Percentiles rank a stretch among this genome's conserved stretches.
Conservation (phyloP, 257 asterid species). For the Handroanthus guayacan region DNA sequence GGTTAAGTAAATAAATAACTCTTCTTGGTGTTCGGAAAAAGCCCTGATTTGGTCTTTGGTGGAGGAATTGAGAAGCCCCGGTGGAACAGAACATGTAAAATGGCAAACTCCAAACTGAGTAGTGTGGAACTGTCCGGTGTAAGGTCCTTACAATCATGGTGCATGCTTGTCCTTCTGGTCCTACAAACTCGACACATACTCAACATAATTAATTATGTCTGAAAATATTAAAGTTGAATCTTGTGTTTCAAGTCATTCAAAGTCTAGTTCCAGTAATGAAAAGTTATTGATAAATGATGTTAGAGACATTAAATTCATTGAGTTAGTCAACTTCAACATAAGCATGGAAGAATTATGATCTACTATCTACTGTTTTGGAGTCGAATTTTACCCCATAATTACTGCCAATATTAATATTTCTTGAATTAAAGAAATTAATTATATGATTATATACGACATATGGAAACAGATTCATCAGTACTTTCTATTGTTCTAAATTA, state of each 20-base stretch:
- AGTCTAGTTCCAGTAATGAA: slow-evolving; percentile 25
- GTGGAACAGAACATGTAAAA: slow-evolving; percentile 91
- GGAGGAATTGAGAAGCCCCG: slow-evolving; percentile 80
- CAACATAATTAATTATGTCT: background rate
- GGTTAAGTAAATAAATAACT: no score
- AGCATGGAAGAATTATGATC: background rate
- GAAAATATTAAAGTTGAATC: background rate
- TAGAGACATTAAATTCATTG: background rate
- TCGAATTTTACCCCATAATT: no score
- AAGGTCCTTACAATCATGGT: slow-evolving; percentile 82
- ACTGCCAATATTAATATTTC: no score
- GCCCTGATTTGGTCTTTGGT: slow-evolving; percentile 86
- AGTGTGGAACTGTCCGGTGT: slow-evolving; percentile 96
- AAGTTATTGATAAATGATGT: background rate
- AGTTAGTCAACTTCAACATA: background rate
- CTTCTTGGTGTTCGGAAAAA: slow-evolving; percentile 60
- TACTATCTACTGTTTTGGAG: no score
- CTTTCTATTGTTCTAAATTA: background rate
- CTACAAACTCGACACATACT: slow-evolving; percentile 44
- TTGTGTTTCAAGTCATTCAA: slow-evolving; percentile 9
- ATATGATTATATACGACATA: background rate
- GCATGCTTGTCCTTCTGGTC: slow-evolving; percentile 74
- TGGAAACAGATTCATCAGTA: background rate
- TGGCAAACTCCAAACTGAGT: slow-evolving; percentile 91
- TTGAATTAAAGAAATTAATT: background rate